Base-by-base conservation (phyloP, 805 yeast genomes). In the Ogataea glucozyma region DNA sequence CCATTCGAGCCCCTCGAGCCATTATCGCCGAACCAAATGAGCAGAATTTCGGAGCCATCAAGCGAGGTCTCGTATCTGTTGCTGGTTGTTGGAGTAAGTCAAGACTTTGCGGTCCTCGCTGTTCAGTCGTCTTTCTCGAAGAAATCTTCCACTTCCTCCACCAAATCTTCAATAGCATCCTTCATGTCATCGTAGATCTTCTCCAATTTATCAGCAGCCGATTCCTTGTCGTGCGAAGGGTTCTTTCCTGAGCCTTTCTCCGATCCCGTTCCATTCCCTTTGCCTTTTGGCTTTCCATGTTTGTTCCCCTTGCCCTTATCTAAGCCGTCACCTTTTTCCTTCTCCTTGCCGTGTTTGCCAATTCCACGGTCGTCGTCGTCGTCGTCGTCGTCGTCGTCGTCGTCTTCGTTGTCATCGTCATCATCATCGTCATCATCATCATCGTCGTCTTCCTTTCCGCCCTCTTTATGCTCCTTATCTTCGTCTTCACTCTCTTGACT, bases 61-160 rank as follows among this genome's bases (percentile, higher is more conserved):
- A n/a, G n/a, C n/a, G n/a, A n/a, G n/a, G n/a, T n/a, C n/a, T n/a
- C n/a, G n/a, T n/a, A n/a, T n/a, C n/a, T n/a, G n/a, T n/a, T n/a
- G n/a, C n/a, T n/a, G n/a, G n/a, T n/a, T n/a, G n/a, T n/a, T n/a
- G n/a, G n/a, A n/a, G n/a, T n/a, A n/a, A n/a, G n/a, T n/a, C n/a
- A n/a, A n/a, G n/a, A n/a, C n/a, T n/a, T n/a, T n/a, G n/a, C n/a
- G n/a, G n/a, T n/a, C n/a, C n/a, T n/a, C n/a, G n/a, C n/a, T n/a
- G n/a, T n/a, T n/a, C n/a, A n/a, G 16, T 41, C 34, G 6, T 34
- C 32, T 21, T 40, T 38, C 17, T 46, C 56, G 6, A 48, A 31
- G 23, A 55, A 40, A 6, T 61, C 65, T 27, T 59, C 60, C 8
- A 60, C 44, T 3, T 54, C 57, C 4, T 58, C 61, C 11, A 53